A percentile compares a stretch with the other conserved stretches of the same genome.
Conservation (phyloP, 148 eudicot species). For the Spergularia bocconei region DNA sequence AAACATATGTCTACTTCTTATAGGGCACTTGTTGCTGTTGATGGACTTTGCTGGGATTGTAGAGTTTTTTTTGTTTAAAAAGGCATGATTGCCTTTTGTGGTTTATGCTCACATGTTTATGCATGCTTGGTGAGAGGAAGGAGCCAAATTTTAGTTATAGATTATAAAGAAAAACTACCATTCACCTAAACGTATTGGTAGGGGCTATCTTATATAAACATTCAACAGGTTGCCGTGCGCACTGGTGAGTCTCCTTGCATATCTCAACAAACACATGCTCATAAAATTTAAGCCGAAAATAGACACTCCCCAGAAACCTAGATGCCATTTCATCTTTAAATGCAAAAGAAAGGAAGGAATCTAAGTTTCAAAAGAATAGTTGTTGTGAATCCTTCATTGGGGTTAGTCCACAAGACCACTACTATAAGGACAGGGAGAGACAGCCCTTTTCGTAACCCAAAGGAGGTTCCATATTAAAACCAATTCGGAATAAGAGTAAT, state of each 20-base stretch:
- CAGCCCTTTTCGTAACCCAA: no score
- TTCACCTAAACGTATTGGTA: no score
- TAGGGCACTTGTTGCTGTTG: background rate
- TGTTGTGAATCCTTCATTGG: no score
- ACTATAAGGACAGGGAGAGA: no score
- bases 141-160: background rate
- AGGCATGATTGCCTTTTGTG: background rate
- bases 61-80: background rate
- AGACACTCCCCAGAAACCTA: background rate
- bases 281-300: background rate
- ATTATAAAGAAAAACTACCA: no score
- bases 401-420: no score
- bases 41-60: background rate
- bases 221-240: no score
- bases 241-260: background rate
- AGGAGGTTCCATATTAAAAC: no score
- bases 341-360: background rate
- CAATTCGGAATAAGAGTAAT: no score
- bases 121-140: background rate
- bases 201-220: no score
- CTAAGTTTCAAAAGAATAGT: background rate
- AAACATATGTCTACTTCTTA: no score
- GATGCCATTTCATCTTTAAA: background rate
- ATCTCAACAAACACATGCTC: background rate
- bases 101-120: background rate